Evolutionary conservation across 768 basidiomycete species (phyloP).

Genomic region (Hericium rajendrae): DNA sequence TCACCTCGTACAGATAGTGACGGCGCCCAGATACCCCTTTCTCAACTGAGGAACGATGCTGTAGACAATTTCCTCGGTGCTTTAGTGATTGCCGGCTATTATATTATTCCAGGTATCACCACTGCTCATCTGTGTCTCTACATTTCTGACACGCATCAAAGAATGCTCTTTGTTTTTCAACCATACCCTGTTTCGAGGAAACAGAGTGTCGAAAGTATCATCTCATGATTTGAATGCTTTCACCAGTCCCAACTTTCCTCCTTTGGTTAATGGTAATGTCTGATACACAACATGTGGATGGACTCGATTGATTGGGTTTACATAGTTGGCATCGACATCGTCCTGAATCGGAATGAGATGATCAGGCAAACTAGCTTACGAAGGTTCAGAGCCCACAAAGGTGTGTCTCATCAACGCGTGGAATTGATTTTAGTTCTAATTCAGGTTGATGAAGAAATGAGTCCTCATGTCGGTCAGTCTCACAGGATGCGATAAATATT

Average conservation of each 20-base stretch:
- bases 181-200: conserved; percentile 78
- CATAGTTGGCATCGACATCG: conserved; percentile 81
- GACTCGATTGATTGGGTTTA: not conserved
- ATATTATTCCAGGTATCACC: conserved; percentile 72
- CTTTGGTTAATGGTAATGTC: conserved; percentile 63
- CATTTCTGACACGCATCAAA: conserved; percentile 19
- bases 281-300: not conserved
- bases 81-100: conserved; percentile 82
- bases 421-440: not conserved
- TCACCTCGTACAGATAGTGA: conserved; percentile 52
- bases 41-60: conserved; percentile 87
- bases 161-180: conserved; percentile 88
- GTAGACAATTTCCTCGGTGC: conserved; percentile 89
- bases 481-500: not conserved
- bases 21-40: conserved; percentile 93
- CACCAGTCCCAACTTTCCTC: conserved; percentile 73
- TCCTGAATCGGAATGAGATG: conserved; percentile 84
- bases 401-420: conserved; percentile 24
- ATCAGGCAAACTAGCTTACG: conserved; percentile 72
- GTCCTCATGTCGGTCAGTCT: conserved; percentile 64
- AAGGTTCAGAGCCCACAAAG: conserved; percentile 75
- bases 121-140: not conserved
- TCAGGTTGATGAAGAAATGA: conserved; percentile 49
- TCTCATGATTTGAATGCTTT: conserved; percentile 81
- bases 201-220: conserved; percentile 73